Percentiles rank a stretch among this genome's conserved stretches.
These are phyloP conservation scores for Diphasiastrum complanatum DNA, from an alignment of 83 land plant genomes.

Conservation along the genomic window DNA sequence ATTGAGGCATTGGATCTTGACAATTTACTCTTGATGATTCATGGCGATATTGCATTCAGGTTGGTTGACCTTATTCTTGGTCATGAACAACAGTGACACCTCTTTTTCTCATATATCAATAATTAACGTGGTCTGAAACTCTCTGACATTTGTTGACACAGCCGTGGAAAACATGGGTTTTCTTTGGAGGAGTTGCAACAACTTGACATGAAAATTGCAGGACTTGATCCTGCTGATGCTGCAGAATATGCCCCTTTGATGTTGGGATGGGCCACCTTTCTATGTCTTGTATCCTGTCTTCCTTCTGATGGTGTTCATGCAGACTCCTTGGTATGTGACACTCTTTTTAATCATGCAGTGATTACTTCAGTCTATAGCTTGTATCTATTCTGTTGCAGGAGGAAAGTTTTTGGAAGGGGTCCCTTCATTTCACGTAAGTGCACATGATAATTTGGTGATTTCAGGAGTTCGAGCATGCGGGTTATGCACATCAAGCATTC, in stretches of 20 bases:
- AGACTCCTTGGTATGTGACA: conserved; percentile 25
- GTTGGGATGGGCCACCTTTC: conserved; percentile 77
- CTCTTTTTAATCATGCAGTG: not conserved
- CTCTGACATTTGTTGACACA: conserved; percentile 19
- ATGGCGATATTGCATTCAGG: conserved; percentile 74
- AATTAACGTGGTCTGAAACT: not conserved
- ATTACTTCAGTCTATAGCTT: not conserved
- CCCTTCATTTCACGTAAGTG: not conserved
- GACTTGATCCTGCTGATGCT: conserved; percentile 40
- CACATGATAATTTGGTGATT: too few species aligned
- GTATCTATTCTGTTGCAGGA: not conserved
- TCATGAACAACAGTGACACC: not conserved
- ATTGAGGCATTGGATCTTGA: conserved; percentile 73
- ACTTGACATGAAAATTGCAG: conserved; percentile 56
- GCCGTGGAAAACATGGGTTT: conserved; percentile 49
- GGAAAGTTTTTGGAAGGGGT: not conserved
- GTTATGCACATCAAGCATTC: conserved; percentile 72
- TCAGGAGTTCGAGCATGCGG: conserved; percentile 82
- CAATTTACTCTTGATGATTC: conserved; percentile 66
- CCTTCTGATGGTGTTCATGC: conserved; percentile 42
- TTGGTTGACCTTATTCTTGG: conserved; percentile 5
- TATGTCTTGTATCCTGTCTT: conserved; percentile 61
- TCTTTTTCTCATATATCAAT: not conserved
- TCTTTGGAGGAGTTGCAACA: conserved; percentile 59
- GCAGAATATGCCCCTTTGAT: conserved; percentile 61